Base-by-base conservation (phyloP, 1,139 yeast species). In the Saccharomyces hybrid region DNA sequence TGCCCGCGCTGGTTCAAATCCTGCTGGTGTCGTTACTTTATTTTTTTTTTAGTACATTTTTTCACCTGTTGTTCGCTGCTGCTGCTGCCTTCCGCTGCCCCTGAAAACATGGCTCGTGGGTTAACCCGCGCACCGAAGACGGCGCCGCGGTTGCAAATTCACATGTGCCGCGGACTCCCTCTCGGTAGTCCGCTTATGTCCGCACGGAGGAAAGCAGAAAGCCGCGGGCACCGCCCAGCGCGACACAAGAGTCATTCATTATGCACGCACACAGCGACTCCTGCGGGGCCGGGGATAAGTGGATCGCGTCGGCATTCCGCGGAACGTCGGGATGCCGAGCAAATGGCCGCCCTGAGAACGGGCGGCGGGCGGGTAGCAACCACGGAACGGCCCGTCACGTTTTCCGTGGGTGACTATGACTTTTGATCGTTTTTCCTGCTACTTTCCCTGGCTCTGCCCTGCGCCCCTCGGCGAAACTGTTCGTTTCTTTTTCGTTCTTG, bases 1-100 rank as follows among this genome's bases (percentile, higher is more conserved):
- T 62, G 66, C 66, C 66, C 66, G 66, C 66, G 65, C 64, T 57
- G 62, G 66, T 62, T 62, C 65, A 62, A 63, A 63, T 63, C 66
- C 66, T 63, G 66, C 65, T 57, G 66, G 63, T 63, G 66, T 63
- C 66, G 66, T 54, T 58, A 53, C 5, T 23, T 23, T 19, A 19
- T 19, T 19, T 19, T 19, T 19, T 19, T 19, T 19, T 19, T 19
- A 19, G 19, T 19, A 19, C 19, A 19, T 19, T 19, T 19, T 19
- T 19, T 19, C 19, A 19, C 19, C 19, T 19, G 19, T 19, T 19
- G 19, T 19, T 19, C 19, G 19, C 19, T 19, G 19, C 19, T 19
- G 19, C 19, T 19, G 19, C 19, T 19, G 19, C 19, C 19, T 19
- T 19, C 19, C 19, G 19, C 19, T 19, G 19, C 19, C 19, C 19